These are phyloP conservation scores for Asterochloris sp. DNA, from an alignment of 139 green algal genomes.

Conservation along the genomic window DNA sequence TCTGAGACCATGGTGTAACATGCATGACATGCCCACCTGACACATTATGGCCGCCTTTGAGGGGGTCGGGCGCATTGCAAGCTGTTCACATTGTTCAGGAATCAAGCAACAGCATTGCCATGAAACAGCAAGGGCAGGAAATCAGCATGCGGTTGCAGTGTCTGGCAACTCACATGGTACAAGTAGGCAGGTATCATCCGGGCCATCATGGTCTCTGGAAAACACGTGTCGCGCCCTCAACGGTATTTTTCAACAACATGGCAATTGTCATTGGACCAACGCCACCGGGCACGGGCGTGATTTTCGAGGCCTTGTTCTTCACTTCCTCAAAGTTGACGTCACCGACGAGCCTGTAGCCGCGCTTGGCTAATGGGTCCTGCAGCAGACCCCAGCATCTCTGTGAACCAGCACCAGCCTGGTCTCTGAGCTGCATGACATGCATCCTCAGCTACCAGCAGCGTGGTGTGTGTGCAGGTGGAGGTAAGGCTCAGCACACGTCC, in stretches of 20 bases:
- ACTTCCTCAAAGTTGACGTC: slow-evolving; percentile 74
- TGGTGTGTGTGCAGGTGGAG: not conserved
- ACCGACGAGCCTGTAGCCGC: slow-evolving; percentile 75
- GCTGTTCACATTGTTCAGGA: too few species aligned
- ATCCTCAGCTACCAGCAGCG: not conserved
- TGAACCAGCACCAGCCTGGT: not conserved
- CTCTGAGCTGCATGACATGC: not conserved
- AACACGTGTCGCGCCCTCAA: slow-evolving; percentile 29
- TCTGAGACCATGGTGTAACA: too few species aligned
- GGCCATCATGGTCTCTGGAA: too few species aligned
- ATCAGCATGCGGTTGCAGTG: too few species aligned
- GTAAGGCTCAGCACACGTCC: not conserved
- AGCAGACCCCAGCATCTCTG: not conserved
- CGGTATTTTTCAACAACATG: slow-evolving; percentile 79
- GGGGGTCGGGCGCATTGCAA: too few species aligned
- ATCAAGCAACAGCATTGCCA: too few species aligned
- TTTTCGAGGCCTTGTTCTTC: slow-evolving; percentile 52
- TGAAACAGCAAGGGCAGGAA: too few species aligned
- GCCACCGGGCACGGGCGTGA: slow-evolving; percentile 86
- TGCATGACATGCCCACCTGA: too few species aligned
- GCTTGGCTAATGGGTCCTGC: slow-evolving; percentile 28
- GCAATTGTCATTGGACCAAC: slow-evolving; percentile 94
- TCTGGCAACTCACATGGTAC: too few species aligned
- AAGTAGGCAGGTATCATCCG: too few species aligned
- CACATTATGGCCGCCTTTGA: too few species aligned